Conservation (phyloP, 306 rosid species). For the Casuarina cunninghamiana region DNA sequence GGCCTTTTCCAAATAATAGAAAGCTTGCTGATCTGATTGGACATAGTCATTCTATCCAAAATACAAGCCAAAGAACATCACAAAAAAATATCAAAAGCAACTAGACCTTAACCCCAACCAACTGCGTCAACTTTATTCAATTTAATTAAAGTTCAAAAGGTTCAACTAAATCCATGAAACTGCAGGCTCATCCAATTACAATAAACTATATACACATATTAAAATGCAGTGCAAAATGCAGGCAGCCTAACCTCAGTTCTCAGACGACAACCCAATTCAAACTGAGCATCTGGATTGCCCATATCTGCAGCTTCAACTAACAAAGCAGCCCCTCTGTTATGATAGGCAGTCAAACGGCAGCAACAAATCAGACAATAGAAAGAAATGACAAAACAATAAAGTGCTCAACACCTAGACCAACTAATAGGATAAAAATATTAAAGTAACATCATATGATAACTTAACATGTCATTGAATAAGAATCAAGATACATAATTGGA, state of each 20-base stretch:
- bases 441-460: not conserved
- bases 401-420: not conserved
- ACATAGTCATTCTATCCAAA: constrained; percentile 67
- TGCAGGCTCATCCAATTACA: not conserved
- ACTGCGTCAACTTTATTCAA: not conserved
- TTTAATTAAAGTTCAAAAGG: not conserved
- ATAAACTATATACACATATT: constrained; percentile 1
- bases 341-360: constrained; percentile 9
- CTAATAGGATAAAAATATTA: not conserved
- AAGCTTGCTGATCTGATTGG: constrained; percentile 87
- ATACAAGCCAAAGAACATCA: constrained; percentile 6
- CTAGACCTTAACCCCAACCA: not conserved
- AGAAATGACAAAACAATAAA: not conserved
- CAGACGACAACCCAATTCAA: constrained; percentile 78
- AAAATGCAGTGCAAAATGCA: constrained; percentile 1
- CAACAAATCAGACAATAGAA: not conserved
- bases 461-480: not conserved
- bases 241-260: constrained; percentile 70
- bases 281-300: constrained; percentile 89
- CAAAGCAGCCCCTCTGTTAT: constrained; percentile 78
- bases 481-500: not conserved
- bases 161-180: not conserved
- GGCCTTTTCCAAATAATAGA: constrained; percentile 88
- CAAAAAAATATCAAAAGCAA: not conserved
- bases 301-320: constrained; percentile 93